Base-by-base conservation (phyloP, 2,329 filamentous ascomycete species). In the Ascochyta koolunga region DNA sequence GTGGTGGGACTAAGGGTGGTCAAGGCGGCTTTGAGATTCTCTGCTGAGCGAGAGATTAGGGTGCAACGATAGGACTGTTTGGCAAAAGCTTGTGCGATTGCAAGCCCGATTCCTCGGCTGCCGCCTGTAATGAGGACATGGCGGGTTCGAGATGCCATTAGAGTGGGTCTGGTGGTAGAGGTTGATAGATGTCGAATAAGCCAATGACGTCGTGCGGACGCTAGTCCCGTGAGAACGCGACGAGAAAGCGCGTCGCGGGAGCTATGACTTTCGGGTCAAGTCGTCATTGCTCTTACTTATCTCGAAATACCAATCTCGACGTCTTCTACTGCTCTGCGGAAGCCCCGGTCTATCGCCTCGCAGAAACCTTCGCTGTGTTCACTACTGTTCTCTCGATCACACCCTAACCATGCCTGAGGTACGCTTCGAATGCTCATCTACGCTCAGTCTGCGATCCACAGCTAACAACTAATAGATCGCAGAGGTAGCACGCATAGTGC, bases 401-500 rank as follows among this genome's bases (percentile, higher is more conserved):
- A 19, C 7, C 18, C 6, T 31, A 38, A 60, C 39, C 25, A 76
- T 76, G 73, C 74, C 74, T 59, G 73, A 76, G 70, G 74, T 54
- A 38, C 10, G 51, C 15, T 19, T 11, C 21, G 5, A 16, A 31
- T n/a, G 22, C 27, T 19, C 31, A 6, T 16, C 5, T 32, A 31
- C 18, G 22, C 21, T 19, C 24, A 9, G 8, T 3, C 5, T n/a
- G 5, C 22, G 27, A 25, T 15, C 18, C 16, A 8, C 10, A 31
- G 40, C 41, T 49, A 36, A 50, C 22, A 18, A 18, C 4, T 9
- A 5, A 19, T 10, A 54, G 78, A 81, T 82, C 40, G 79, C 75
- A 31, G 80, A 82, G 69, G 89, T 97, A 62, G 89, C 91, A 18
- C 89, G 93, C 37, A 85, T 93, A 61, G 91, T 96, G 43, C 89